These are phyloP conservation scores for Naganishia antarctica DNA, from an alignment of 768 basidiomycete genomes.

Conservation along the genomic window DNA sequence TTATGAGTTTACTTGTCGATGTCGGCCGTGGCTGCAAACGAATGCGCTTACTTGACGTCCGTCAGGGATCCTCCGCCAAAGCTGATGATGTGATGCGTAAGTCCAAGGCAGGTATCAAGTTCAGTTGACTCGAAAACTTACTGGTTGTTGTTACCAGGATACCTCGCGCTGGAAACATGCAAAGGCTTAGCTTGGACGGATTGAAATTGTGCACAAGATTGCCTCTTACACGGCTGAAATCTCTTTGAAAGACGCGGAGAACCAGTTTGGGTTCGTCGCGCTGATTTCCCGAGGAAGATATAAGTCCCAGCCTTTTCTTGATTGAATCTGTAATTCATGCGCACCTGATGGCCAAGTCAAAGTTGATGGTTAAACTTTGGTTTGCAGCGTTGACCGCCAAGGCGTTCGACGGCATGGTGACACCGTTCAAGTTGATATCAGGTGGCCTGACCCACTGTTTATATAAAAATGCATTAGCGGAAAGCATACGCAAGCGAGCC, in stretches of 20 bases:
- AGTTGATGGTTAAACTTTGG: conserved; percentile 37
- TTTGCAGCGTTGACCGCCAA: conserved; percentile 35
- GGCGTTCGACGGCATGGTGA: conserved; percentile 39
- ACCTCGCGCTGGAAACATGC: conserved; percentile 13
- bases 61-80: conserved; percentile 45
- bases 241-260: conserved; percentile 44
- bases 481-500: not conserved
- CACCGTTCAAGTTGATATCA: conserved; percentile 38
- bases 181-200: too few relatives aligned
- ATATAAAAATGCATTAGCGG: not conserved
- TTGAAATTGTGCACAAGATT: not conserved
- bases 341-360: conserved; percentile 42
- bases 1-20: too few relatives aligned
- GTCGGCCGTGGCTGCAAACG: too few relatives aligned
- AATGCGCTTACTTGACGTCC: conserved; percentile 35
- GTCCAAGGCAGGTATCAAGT: conserved; percentile 36
- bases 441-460: conserved; percentile 47
- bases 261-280: conserved; percentile 49
- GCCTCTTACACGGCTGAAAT: conserved; percentile 38
- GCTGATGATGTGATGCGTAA: conserved; percentile 32
- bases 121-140: not conserved
- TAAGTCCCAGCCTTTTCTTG: too few relatives aligned
- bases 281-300: conserved; percentile 7
- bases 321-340: too few relatives aligned
- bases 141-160: conserved; percentile 22